Evolutionary conservation across 192 early-diverging fungal species (phyloP).

Genomic region (Podila horticola): DNA sequence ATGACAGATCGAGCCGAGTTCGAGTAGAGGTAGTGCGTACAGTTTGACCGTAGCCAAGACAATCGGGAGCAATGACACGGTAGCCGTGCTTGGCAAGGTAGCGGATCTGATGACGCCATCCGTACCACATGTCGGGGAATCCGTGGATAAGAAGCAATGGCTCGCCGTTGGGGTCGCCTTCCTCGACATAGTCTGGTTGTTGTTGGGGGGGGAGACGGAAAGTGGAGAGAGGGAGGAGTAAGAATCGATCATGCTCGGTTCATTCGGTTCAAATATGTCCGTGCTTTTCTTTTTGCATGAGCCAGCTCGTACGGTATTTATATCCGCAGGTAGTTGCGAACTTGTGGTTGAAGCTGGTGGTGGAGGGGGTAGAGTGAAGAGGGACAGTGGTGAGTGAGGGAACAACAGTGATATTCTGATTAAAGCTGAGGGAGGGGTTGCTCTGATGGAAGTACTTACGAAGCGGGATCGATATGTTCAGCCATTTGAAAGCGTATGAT

Average conservation of each 20-base stretch:
- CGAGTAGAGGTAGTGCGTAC: slow-evolving; percentile 19
- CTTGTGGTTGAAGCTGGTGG: slow-evolving; percentile 32
- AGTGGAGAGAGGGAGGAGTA: background rate
- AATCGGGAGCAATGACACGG: slow-evolving; percentile 64
- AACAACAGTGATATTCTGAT: background rate
- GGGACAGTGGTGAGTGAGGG: background rate
- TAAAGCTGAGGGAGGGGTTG: background rate
- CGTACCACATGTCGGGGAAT: slow-evolving; percentile 57
- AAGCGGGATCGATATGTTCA: background rate
- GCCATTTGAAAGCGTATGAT: background rate
- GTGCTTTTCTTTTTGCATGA: too few species aligned
- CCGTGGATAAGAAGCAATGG: slow-evolving; percentile 52
- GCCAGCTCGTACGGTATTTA: slow-evolving; percentile 17
- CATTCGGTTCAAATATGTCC: too few species aligned
- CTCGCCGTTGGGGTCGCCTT: slow-evolving; percentile 43
- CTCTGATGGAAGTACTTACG: background rate
- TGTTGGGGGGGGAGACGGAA: background rate
- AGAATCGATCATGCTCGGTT: background rate
- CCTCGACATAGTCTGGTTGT: slow-evolving; percentile 53
- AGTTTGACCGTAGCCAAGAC: slow-evolving; percentile 65
- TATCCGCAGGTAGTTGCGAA: slow-evolving; percentile 12
- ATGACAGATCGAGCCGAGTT: background rate
- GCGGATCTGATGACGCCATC: slow-evolving; percentile 59
- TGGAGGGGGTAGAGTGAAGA: background rate
- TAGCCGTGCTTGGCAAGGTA: slow-evolving; percentile 64